Conservation (phyloP, 306 rosid genomes). For the apple (Malus domestica) region ASM211411v1 NC_041800.1:32548733-32549232, state of each 20-base stretch:
- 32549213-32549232: conserved; percentile 83
- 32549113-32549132: conserved; percentile 96
- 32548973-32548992: conserved; percentile 62
- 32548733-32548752: conserved; percentile 65
- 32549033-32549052: conserved; percentile 89
- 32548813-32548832: conserved; percentile 87
- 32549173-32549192: conserved; percentile 85
- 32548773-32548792: conserved; percentile 68
- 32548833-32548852: conserved; percentile 80
- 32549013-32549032: conserved; percentile 99
- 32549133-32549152: conserved; percentile 99
- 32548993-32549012: conserved; percentile 92
- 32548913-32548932: conserved; percentile 89
- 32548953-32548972: conserved; percentile 82
- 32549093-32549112: conserved; percentile 72
- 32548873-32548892: conserved; percentile 70
- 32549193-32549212: conserved; percentile 84
- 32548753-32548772: conserved; percentile 70
- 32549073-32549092: conserved; percentile 70
- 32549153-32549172: conserved; percentile 88
- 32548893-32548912: conserved; percentile 90
- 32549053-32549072: conserved; percentile 75
- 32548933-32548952: conserved; percentile 88
- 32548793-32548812: conserved; percentile 64
- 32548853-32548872: conserved; percentile 56